Evolutionary conservation across 345 rosid genomes (phyloP), one percentile per base, ranked within the genome.

Genomic region (Corchorus capsularis): DNA sequence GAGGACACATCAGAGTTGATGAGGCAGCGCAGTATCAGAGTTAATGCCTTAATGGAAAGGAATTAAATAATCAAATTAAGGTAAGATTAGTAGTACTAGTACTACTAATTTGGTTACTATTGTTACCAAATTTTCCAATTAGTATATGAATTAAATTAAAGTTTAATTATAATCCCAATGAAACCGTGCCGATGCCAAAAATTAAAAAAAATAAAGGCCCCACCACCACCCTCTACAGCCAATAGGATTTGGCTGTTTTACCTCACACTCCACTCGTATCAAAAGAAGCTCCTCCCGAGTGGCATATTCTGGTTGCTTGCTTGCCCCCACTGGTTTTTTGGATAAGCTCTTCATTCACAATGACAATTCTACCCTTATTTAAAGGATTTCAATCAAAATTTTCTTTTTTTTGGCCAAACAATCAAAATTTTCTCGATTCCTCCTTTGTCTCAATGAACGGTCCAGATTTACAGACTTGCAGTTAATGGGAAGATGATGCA

Each of bases 321-420:
- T 17, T 62, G 37, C 1, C 60, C 78, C 83, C 71, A 35, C 78
- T 19, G 81, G 0, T 69, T 62, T 53, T 69, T 62, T 53, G 63
- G 83, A 79, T 81, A 71, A 84, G 75, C 65, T 71, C 66, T 45
- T 5, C 2, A 7, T 1, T 1, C 1, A 34, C n/a, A 74, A 76
- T 17, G 75, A 73, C 84, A 2, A 53, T 10, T 73, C 0, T 66
- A 8, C 53, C 84, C 78, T 3, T 27, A 0, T 13, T 45, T 46
- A 34, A 19, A 13, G 50, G 52, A 13, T 69, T 69, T 11, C 43
- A 39, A 56, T 27, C 1, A 15, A 4, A 7, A n/a, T n/a, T n/a
- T n/a, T n/a, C n/a, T n/a, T n/a, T n/a, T n/a, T n/a, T n/a, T n/a
- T n/a, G n/a, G n/a, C n/a, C n/a, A n/a, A n/a, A n/a, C n/a, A n/a